phyloP scores from a whole-genome alignment of 768 basidiomycete genomes.

The Tulasnella sp. region DNA sequence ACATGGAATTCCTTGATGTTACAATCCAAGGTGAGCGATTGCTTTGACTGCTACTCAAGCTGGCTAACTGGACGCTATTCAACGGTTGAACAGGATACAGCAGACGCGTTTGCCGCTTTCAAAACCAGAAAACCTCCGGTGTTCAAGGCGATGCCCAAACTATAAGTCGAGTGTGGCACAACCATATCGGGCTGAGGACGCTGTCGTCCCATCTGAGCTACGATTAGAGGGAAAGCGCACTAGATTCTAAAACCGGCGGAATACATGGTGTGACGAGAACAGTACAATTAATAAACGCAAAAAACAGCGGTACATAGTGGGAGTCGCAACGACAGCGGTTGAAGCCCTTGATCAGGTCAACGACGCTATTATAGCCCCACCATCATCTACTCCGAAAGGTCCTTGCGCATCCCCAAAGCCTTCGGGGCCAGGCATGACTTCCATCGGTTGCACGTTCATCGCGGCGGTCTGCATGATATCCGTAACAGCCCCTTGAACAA shows the following conservation, averaged over 20 bases:
- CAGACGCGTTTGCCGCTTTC: conserved; percentile 21
- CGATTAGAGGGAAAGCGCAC: neutral
- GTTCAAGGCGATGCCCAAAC: conserved; percentile 22
- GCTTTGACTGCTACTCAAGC: neutral
- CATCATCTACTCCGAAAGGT: conserved; percentile 8
- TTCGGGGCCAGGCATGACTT: neutral
- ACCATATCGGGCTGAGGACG: neutral
- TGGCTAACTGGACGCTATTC: neutral
- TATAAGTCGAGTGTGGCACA: conserved; percentile 11
- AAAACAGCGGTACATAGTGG: neutral
- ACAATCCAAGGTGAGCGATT: conserved; percentile 33
- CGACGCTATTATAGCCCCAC: conserved; percentile 4
- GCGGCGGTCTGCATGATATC: conserved; percentile 7
- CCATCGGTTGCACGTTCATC: neutral
- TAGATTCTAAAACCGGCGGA: neutral
- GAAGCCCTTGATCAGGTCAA: neutral
- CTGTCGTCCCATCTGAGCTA: neutral
- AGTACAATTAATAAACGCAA: neutral
- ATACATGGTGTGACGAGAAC: neutral
- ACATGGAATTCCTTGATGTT: conserved; percentile 45
- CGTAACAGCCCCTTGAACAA: neutral
- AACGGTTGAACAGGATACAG: conserved; percentile 20
- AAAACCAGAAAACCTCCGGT: conserved; percentile 18
- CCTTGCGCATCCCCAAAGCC: conserved; percentile 5
- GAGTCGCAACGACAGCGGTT: neutral